phyloP scores from a whole-genome alignment of 495 filamentous ascomycete genomes.

The Daldinia vernicosa region DNA sequence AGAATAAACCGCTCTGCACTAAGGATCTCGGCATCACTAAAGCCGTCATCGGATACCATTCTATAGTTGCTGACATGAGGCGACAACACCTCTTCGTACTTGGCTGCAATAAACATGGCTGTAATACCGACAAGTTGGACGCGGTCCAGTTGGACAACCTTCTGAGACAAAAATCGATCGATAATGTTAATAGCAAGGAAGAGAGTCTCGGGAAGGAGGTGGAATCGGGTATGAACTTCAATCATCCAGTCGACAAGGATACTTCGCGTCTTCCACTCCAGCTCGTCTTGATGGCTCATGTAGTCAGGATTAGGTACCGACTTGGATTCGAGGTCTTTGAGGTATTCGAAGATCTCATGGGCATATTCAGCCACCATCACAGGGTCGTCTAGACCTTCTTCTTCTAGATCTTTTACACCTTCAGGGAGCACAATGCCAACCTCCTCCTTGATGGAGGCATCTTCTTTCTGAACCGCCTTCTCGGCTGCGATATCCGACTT shows the following conservation, averaged over 20 bases:
- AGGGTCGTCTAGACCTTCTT: conserved; percentile 89
- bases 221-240: conserved; percentile 96
- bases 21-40: conserved; percentile 95
- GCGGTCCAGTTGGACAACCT: conserved; percentile 92
- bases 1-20: conserved; percentile 95
- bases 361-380: conserved; percentile 98
- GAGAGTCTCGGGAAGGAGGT: conserved; percentile 94
- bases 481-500: conserved; percentile 61
- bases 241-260: conserved; percentile 98
- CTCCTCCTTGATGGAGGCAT: conserved; percentile 74
- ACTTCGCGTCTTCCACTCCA: conserved; percentile 98
- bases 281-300: conserved; percentile 89
- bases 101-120: conserved; percentile 98
- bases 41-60: conserved; percentile 95
- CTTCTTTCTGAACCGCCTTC: conserved; percentile 75
- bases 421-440: conserved; percentile 51
- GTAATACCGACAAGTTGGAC: conserved; percentile 96
- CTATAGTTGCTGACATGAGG: conserved; percentile 97
- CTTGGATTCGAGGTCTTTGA: conserved; percentile 82
- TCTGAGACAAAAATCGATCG: conserved; percentile 92
- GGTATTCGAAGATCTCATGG: conserved; percentile 95
- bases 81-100: conserved; percentile 97
- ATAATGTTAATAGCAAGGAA: conserved; percentile 98
- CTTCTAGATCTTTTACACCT: conserved; percentile 74
- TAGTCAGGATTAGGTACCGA: conserved; percentile 92